Evolutionary conservation across 2,329 filamentous ascomycete genomes (phyloP).

Genomic region (Mariannaea sp.): DNA sequence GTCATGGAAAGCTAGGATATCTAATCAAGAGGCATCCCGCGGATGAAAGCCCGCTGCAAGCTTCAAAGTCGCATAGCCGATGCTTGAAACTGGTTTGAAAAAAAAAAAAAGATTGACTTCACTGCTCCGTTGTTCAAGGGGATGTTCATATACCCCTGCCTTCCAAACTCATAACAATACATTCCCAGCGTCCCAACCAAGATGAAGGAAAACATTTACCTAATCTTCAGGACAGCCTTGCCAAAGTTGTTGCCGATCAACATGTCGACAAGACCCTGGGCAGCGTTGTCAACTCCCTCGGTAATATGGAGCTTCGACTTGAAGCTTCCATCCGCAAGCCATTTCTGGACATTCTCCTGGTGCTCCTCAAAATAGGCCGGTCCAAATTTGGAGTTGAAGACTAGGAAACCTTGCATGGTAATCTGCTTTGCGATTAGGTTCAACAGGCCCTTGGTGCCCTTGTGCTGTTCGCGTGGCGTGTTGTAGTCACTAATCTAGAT

Average conservation of each 20-base stretch:
- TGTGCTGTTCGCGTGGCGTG: conserved; percentile 54
- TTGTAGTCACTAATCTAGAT: conserved; percentile 75
- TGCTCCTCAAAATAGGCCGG: conserved; percentile 71
- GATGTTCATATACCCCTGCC: no score
- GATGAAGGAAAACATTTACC: conserved; percentile 9
- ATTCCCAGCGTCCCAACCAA: no score
- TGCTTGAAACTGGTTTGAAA: no score
- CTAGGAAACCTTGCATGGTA: conserved; percentile 77
- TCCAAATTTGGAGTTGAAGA: conserved; percentile 67
- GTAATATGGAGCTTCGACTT: conserved; percentile 72
- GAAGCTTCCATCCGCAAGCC: conserved; percentile 76
- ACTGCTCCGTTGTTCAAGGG: no score
- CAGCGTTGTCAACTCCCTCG: conserved; percentile 78
- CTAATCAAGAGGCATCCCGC: no score
- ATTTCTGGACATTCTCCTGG: conserved; percentile 74
- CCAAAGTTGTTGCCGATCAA: conserved; percentile 82
- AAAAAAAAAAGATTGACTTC: no score
- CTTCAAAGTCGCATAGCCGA: no score
- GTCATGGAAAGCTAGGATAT: no score
- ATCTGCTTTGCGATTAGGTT: conserved; percentile 70
- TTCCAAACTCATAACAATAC: not conserved
- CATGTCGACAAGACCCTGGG: conserved; percentile 75
- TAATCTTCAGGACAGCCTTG: conserved; percentile 77
- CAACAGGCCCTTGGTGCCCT: conserved; percentile 70
- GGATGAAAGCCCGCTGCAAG: no score